Conservation (phyloP, 106 monocot species). For the Dioscorea zingiberensis region DNA sequence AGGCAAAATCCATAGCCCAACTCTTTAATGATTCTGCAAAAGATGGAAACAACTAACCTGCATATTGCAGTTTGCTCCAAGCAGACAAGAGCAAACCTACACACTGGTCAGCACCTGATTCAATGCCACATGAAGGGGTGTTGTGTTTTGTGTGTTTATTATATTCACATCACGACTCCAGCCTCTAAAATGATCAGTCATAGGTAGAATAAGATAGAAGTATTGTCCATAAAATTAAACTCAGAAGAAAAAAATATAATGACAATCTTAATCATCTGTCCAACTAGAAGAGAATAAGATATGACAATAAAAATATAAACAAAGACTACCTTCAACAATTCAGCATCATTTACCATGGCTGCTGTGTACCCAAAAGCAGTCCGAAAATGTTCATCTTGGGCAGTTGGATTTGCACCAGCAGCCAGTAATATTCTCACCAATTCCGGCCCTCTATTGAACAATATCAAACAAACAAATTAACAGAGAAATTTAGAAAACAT, state of each 20-base stretch:
- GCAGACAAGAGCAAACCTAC: slow-evolving; percentile 90
- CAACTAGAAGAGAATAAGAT: too few relatives aligned
- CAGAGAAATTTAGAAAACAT: slow-evolving; percentile 4
- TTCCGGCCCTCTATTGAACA: slow-evolving; percentile 78
- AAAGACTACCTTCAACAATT: slow-evolving; percentile 64
- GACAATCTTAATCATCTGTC: too few relatives aligned
- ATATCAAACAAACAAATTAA: slow-evolving; percentile 2
- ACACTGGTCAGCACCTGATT: slow-evolving; percentile 91
- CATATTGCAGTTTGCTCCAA: slow-evolving; percentile 92
- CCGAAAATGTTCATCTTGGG: slow-evolving; percentile 86
- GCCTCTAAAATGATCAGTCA: slow-evolving; percentile 92
- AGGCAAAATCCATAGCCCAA: too few relatives aligned
- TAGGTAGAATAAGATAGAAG: background rate
- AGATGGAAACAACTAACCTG: slow-evolving; percentile 43
- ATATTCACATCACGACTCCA: slow-evolving; percentile 94
- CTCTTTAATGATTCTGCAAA: too few relatives aligned
- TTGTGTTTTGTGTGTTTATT: slow-evolving; percentile 83
- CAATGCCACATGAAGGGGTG: slow-evolving; percentile 88
- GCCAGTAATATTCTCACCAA: slow-evolving; percentile 80
- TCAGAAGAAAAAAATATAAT: too few relatives aligned
- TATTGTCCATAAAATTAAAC: too few relatives aligned
- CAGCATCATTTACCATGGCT: slow-evolving; percentile 92
- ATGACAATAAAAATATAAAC: too few relatives aligned
- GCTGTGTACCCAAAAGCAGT: slow-evolving; percentile 91
- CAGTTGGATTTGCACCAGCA: slow-evolving; percentile 91